phyloP scores from a whole-genome alignment of 2,329 filamentous ascomycete species.

The Leptosphaerulina australis region DNA sequence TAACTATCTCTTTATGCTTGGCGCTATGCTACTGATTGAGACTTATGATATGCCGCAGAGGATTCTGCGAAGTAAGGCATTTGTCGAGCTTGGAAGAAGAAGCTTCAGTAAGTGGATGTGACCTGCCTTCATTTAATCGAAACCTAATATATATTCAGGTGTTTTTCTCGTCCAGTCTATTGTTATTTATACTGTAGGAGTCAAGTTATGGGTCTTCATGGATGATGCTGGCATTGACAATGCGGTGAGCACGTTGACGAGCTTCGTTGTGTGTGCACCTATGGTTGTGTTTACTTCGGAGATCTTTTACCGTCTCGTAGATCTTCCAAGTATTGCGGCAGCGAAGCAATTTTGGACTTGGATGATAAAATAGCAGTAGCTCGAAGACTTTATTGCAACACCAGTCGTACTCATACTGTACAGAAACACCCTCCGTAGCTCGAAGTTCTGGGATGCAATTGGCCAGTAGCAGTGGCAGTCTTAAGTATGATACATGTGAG shows the following conservation, averaged over 20 bases:
- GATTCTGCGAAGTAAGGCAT: slow-evolving; percentile 42
- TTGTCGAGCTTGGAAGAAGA: slow-evolving; percentile 50
- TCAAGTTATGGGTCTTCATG: slow-evolving; percentile 53
- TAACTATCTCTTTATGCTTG: slow-evolving; percentile 53
- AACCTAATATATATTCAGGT: slow-evolving; percentile 38
- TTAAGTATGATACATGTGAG: background rate
- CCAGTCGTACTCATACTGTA: too few relatives aligned
- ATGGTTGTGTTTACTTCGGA: slow-evolving; percentile 29
- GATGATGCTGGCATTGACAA: slow-evolving; percentile 19
- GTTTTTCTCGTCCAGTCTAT: slow-evolving; percentile 52
- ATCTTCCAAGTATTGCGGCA: slow-evolving; percentile 41
- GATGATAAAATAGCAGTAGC: slow-evolving; percentile 24
- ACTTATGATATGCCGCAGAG: slow-evolving; percentile 46
- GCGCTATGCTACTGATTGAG: slow-evolving; percentile 51
- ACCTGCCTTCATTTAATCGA: background rate
- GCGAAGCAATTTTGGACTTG: slow-evolving; percentile 33
- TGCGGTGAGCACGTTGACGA: slow-evolving; percentile 26
- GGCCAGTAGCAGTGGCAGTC: too few relatives aligned
- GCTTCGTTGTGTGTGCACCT: slow-evolving; percentile 34
- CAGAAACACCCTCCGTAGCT: too few relatives aligned
- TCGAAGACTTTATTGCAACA: too few relatives aligned
- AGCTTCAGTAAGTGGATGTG: slow-evolving; percentile 51
- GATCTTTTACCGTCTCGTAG: slow-evolving; percentile 40
- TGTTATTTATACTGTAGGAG: slow-evolving; percentile 52
- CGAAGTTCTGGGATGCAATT: too few relatives aligned